phyloP scores from a whole-genome alignment of 1,284 basidiomycete species.

The Irpex sp. region DNA sequence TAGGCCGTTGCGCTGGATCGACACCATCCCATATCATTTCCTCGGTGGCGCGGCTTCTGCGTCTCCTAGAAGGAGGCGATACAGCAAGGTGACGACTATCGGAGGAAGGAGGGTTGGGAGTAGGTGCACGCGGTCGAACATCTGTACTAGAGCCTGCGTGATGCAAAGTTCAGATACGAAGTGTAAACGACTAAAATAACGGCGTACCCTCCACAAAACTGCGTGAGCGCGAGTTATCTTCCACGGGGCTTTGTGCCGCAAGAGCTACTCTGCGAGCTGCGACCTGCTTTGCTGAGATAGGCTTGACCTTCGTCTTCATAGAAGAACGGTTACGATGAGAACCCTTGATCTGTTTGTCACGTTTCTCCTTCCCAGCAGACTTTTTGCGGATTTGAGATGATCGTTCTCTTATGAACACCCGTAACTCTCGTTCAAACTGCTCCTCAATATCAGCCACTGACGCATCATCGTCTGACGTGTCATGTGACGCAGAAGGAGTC shows the following conservation, averaged over 20 bases:
- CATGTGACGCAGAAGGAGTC: neutral
- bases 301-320: neutral
- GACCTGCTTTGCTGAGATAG: neutral
- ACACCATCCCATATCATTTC: neutral
- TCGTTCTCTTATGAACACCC: neutral
- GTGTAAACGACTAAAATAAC: neutral
- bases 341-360: neutral
- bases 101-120: neutral
- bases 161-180: neutral
- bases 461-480: neutral
- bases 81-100: neutral
- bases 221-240: neutral
- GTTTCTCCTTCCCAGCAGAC: neutral
- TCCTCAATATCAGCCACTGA: neutral
- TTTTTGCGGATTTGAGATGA: neutral
- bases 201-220: neutral
- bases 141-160: neutral
- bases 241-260: neutral
- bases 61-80: neutral
- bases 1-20: neutral
- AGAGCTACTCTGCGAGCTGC: neutral
- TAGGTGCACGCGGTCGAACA: neutral
- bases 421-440: neutral
- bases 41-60: neutral
- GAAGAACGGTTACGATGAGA: neutral